Evolutionary conservation across 2,329 filamentous ascomycete species (phyloP), one percentile per base, ranked within the genome.

Genomic region (Cryphonectria radicalis): DNA sequence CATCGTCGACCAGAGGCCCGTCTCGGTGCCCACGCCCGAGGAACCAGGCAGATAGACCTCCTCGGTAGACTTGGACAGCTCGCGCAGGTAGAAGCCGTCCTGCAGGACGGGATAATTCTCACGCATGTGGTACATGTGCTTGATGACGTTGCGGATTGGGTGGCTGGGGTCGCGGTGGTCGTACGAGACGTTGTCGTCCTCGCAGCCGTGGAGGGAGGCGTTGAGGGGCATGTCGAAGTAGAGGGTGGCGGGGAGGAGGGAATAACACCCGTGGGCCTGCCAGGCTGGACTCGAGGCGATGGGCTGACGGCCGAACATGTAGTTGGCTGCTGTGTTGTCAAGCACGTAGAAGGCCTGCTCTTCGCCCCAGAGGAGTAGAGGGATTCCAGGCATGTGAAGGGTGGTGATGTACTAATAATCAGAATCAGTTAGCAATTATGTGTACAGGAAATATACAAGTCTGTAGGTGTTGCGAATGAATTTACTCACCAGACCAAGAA

Each of bases 251-350:
- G 83, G 82, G 4, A 90, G 82, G 4, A 90, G 81, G 19, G 81
- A 80, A 79, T 91, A 91, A 77, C 90, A 92, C 7, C 90, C 90
- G 74, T 92, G 90, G 50, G 85, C 83, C 74, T 89, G 87, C 89
- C 90, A 92, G 2, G 89, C 89, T 3, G 85, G 85, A 2, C 88
- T 83, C 3, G 88, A 84, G 11, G 87, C 86, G 85, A 92, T 90
- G 1, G 90, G 81, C 76, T 89, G 87, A 74, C 90, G 86, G 28
- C 90, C 90, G 76, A 88, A 92, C 59, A 92, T 84, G 76, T 91
- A 92, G 75, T 91, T 91, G 70, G 81, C 81, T 5, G 89, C 89
- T 0, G 89, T 90, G 71, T 87, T 90, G 76, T 92, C 90, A 3
- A 91, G 79, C 0, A 90, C 80, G 74, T 91, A 91, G 73, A 89